Conservation (phyloP, 257 asterid genomes). For the Solanum dulcamara region DNA sequence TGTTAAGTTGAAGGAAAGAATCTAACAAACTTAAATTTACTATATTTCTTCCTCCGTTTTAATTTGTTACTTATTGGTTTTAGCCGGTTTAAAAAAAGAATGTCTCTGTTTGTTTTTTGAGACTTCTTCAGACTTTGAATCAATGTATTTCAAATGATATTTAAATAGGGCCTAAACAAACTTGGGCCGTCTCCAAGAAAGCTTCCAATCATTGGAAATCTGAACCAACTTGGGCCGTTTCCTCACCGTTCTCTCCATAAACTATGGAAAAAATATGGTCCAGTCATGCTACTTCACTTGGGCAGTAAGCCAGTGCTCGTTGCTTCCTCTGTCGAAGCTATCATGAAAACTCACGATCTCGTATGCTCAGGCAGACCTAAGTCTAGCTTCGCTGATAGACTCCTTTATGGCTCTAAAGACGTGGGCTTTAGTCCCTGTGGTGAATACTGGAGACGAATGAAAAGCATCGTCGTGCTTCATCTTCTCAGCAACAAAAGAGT, state of each 20-base stretch:
- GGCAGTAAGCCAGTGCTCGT: slow-evolving; percentile 14
- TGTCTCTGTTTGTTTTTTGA: too few species aligned
- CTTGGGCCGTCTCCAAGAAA: slow-evolving; percentile 39
- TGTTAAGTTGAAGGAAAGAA: neutral
- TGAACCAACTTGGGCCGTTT: slow-evolving; percentile 17
- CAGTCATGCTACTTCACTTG: slow-evolving; percentile 26
- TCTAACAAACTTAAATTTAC: neutral
- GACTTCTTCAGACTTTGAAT: too few species aligned
- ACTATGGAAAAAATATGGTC: slow-evolving; percentile 22
- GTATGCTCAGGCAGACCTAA: slow-evolving; percentile 14
- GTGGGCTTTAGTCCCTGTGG: neutral
- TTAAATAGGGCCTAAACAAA: too few species aligned
- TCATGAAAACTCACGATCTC: slow-evolving; percentile 34
- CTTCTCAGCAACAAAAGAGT: slow-evolving; percentile 7
- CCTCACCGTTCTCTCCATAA: slow-evolving; percentile 21
- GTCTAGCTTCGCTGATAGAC: neutral
- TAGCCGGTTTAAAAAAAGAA: too few species aligned
- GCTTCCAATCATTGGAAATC: slow-evolving; percentile 34
- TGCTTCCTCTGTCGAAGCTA: slow-evolving; percentile 18
- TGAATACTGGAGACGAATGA: slow-evolving; percentile 11
- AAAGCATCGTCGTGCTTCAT: neutral
- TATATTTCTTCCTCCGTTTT: neutral
- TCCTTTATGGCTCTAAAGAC: neutral
- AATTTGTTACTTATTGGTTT: neutral
- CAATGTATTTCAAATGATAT: too few species aligned